Evolutionary conservation across 2,329 filamentous ascomycete genomes (phyloP), one percentile per base, ranked within the genome.

Genomic region (Penicillium aurantiogriseum): DNA sequence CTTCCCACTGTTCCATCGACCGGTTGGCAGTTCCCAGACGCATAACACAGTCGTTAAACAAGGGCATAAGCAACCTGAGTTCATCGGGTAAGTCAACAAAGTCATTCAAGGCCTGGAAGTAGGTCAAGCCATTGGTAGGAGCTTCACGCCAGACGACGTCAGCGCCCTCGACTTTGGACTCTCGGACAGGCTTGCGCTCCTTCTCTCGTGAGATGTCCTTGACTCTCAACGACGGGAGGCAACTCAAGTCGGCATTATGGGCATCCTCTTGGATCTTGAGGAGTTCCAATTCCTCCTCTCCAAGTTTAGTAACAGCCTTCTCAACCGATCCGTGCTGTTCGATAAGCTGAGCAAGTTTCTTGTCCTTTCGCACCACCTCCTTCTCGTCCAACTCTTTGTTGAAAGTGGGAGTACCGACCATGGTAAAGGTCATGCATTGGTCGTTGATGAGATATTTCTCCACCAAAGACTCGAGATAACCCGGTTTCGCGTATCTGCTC

Each of bases 1-100:
- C 94, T 74, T 99, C 94, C 51, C 97, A 84, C 73, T 97, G 88
- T 73, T 97, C 94, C 89, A 96, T 97, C 0, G 87, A 87, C 81
- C 90, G 90, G 58, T 87, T 85, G 66, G 89, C 89, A 2, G 93
- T 99, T 15, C 94, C 94, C 9, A 99, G 83, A 21, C 94, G 88
- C 89, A 97, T 94, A 60, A 99, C 87, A 38, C 90, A 88, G 70
- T 96, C 92, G 15, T 90, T 92, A 71, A 97, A 97, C 0, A 99
- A 79, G 0, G 94, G 94, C 47, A 97, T 84, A 57, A 97, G 80
- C 65, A 90, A 82, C 51, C 94, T 85, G 51, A 97, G 82, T 61
- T 97, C 91, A 60, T 93, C 88, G 0, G 93, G 91, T 15, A 99
- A 79, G 59, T 89, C 85, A 44, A 90, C 83, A 54, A 97, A 81